Evolutionary conservation across 805 yeast species (phyloP).

Genomic region (Sporopachydermia lactativora): DNA sequence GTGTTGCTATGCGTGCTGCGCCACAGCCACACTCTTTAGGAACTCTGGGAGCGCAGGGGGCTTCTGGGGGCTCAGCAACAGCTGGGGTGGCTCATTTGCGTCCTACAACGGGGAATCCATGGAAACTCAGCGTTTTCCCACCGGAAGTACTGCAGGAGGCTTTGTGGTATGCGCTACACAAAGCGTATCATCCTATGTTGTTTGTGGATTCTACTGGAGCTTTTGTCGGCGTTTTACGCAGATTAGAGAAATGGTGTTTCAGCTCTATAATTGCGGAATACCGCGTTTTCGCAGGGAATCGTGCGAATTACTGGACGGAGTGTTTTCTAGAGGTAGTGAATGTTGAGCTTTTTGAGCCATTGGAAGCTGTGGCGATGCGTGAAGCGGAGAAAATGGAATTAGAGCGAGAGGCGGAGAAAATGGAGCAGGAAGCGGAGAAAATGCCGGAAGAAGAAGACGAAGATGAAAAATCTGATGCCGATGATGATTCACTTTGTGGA

Average conservation of each 20-base stretch:
- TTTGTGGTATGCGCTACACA: slow-evolving; percentile 50
- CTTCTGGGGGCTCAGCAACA: slow-evolving; percentile 6
- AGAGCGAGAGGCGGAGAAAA: slow-evolving; percentile 3
- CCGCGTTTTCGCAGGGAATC: slow-evolving; percentile 57
- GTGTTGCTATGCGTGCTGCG: background rate
- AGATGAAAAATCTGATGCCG: slow-evolving; percentile 11
- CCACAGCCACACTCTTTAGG: slow-evolving; percentile 2
- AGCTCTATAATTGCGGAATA: slow-evolving; percentile 78
- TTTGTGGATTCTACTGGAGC: slow-evolving; percentile 72
- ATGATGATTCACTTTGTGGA: slow-evolving; percentile 35
- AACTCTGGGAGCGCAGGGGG: slow-evolving; percentile 4
- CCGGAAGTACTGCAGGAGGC: slow-evolving; percentile 50
- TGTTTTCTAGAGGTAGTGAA: slow-evolving; percentile 65
- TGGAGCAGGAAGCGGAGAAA: background rate
- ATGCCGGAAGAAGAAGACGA: slow-evolving; percentile 9
- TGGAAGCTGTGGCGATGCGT: slow-evolving; percentile 4
- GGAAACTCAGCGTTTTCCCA: slow-evolving; percentile 56
- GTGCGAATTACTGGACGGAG: slow-evolving; percentile 68
- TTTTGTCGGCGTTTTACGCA: slow-evolving; percentile 66
- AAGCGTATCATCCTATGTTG: slow-evolving; percentile 48
- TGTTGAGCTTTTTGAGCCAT: slow-evolving; percentile 31
- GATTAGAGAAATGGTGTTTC: slow-evolving; percentile 80
- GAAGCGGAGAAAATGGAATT: slow-evolving; percentile 3
- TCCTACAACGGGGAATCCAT: slow-evolving; percentile 33
- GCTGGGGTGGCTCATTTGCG: slow-evolving; percentile 8